phyloP scores from a whole-genome alignment of 495 filamentous ascomycete genomes.

The Staphylotrichum longicolle region DNA sequence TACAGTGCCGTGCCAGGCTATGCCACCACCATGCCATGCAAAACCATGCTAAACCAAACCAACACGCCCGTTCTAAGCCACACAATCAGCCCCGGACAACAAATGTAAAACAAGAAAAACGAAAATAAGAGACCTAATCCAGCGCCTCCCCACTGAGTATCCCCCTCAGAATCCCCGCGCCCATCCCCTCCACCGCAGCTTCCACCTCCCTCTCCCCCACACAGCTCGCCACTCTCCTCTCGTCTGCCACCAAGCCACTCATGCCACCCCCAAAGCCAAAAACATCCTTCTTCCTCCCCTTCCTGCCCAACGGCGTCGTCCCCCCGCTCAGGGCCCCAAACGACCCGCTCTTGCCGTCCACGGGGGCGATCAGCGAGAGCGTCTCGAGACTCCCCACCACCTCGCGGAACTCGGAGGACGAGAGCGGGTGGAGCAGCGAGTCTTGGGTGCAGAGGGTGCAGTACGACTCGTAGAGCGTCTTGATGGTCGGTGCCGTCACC shows the following conservation, averaged over 20 bases:
- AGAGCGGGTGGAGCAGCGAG: slow-evolving; percentile 79
- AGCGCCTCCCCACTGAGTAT: slow-evolving; percentile 53
- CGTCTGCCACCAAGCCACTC: slow-evolving; percentile 50
- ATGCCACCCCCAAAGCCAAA: slow-evolving; percentile 38
- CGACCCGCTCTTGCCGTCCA: slow-evolving; percentile 67
- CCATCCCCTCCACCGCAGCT: slow-evolving; percentile 56
- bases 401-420: slow-evolving; percentile 86
- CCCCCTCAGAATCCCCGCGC: slow-evolving; percentile 54
- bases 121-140: slow-evolving; percentile 27
- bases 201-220: slow-evolving; percentile 76
- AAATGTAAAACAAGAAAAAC: neutral
- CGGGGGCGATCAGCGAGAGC: slow-evolving; percentile 72
- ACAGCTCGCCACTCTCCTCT: slow-evolving; percentile 70
- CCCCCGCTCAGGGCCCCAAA: slow-evolving; percentile 45
- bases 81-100: neutral
- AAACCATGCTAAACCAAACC: neutral
- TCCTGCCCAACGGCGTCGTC: slow-evolving; percentile 38
- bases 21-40: slow-evolving; percentile 17
- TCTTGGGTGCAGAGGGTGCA: slow-evolving; percentile 75
- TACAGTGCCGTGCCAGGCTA: slow-evolving; percentile 15
- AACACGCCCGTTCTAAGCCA: neutral
- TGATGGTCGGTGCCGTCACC: slow-evolving; percentile 65
- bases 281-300: slow-evolving; percentile 32
- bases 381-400: slow-evolving; percentile 88
- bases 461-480: slow-evolving; percentile 77